Evolutionary conservation across 1,284 basidiomycete species (phyloP).

Genomic region (Leucoagaricus sp.): DNA sequence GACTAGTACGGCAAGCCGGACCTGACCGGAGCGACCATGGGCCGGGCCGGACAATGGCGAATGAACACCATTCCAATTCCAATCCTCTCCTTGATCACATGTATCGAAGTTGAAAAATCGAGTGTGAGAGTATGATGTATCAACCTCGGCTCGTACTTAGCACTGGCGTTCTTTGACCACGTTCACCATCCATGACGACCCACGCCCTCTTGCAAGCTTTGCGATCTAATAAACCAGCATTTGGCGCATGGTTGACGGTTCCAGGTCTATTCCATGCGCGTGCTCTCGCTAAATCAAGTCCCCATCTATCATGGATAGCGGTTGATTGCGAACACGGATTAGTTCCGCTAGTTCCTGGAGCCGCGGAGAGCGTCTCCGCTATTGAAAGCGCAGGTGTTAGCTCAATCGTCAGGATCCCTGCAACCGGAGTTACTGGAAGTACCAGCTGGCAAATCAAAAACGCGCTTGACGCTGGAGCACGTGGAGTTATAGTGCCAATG

Average conservation of each 20-base stretch:
- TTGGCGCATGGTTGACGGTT: slow-evolving; percentile 72
- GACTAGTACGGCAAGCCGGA: too few species aligned
- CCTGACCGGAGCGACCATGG: background rate
- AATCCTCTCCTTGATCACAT: background rate
- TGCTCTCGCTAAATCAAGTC: slow-evolving; percentile 53
- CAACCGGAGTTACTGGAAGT: slow-evolving; percentile 54
- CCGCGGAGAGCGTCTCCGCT: slow-evolving; percentile 53
- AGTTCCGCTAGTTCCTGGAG: slow-evolving; percentile 52
- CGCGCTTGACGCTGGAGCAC: slow-evolving; percentile 63
- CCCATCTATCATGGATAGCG: slow-evolving; percentile 59
- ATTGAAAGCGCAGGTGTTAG: slow-evolving; percentile 52
- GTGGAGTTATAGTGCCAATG: slow-evolving; percentile 67
- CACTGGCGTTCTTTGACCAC: background rate
- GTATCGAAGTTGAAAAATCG: background rate
- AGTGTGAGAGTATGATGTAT: background rate
- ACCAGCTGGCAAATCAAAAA: slow-evolving; percentile 71
- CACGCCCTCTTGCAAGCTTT: slow-evolving; percentile 52
- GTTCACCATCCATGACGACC: slow-evolving; percentile 17
- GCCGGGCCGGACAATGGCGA: background rate
- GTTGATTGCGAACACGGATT: slow-evolving; percentile 71
- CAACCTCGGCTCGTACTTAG: too few species aligned
- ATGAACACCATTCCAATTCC: background rate
- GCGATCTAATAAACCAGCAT: slow-evolving; percentile 54
- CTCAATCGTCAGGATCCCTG: slow-evolving; percentile 60
- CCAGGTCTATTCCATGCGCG: slow-evolving; percentile 57